Evolutionary conservation across 2,329 filamentous ascomycete species (phyloP).

Genomic region (Cordyceps pruinosa): DNA sequence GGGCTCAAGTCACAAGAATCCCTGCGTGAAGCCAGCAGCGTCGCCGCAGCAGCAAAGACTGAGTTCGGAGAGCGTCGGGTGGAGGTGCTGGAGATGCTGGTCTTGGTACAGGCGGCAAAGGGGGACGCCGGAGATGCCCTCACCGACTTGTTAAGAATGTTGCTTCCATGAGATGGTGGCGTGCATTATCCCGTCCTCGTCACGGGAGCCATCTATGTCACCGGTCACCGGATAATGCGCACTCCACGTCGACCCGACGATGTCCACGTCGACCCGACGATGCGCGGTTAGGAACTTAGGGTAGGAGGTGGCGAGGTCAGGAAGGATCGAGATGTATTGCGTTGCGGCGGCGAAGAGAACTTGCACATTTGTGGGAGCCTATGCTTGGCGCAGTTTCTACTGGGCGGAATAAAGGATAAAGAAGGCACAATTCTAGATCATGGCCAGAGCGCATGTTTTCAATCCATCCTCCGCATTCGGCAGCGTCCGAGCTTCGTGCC

Average conservation of each 20-base stretch:
- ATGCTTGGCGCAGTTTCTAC: too few relatives aligned
- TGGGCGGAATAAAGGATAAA: too few relatives aligned
- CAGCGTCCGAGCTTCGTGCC: not conserved
- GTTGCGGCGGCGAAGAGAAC: too few relatives aligned
- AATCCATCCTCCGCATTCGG: not conserved
- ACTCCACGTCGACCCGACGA: too few relatives aligned
- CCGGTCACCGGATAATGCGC: not conserved
- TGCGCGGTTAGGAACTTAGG: too few relatives aligned
- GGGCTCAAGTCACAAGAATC: not conserved
- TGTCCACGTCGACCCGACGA: not conserved
- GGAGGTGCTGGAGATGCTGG: slow-evolving; percentile 3
- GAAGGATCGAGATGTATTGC: too few relatives aligned
- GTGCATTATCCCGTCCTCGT: not conserved
- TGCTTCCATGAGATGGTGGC: not conserved
- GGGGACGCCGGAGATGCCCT: not conserved
- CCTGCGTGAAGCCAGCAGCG: not conserved
- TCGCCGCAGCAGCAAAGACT: not conserved
- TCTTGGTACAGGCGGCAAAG: not conserved
- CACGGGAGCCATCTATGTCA: not conserved
- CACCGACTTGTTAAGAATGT: not conserved
- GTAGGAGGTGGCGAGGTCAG: too few relatives aligned
- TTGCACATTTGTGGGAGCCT: too few relatives aligned
- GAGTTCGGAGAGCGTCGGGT: not conserved
- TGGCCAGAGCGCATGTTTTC: too few relatives aligned
- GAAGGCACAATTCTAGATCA: not conserved